phyloP scores from a whole-genome alignment of 139 green algal genomes.

The Astrephomene gubernaculifera region DNA sequence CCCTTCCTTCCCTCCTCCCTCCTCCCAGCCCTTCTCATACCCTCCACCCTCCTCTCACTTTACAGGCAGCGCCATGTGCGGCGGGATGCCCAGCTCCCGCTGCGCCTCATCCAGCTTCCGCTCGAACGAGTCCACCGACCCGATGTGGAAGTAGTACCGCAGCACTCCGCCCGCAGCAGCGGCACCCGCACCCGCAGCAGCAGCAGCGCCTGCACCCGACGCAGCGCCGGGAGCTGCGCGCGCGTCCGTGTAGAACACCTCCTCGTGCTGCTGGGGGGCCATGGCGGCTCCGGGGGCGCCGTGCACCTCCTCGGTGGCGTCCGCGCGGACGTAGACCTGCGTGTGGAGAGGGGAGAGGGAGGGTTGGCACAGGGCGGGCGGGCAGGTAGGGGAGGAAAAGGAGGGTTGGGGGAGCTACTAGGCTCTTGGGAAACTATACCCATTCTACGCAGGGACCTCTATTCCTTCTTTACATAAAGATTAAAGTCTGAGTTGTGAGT shows the following conservation, averaged over 20 bases:
- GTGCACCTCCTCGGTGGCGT: not conserved
- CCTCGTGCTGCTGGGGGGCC: conserved; percentile 34
- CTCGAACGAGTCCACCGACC: conserved; percentile 95
- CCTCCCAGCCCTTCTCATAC: not conserved
- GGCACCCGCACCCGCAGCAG: not conserved
- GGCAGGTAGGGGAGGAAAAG: too few relatives aligned
- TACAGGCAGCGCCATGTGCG: conserved; percentile 60
- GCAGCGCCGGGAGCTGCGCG: not conserved
- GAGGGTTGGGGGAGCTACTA: too few relatives aligned
- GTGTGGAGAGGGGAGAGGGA: not conserved
- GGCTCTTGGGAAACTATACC: too few relatives aligned
- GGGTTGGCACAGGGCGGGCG: too few relatives aligned
- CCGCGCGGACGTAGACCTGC: conserved; percentile 12
- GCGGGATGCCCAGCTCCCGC: conserved; percentile 62
- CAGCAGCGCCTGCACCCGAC: not conserved
- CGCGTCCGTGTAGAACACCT: conserved; percentile 14
- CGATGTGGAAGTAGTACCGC: conserved; percentile 97
- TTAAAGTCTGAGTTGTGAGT: too few relatives aligned
- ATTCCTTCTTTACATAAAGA: too few relatives aligned
- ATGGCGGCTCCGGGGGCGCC: conserved; percentile 51
- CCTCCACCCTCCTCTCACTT: conserved; percentile 54
- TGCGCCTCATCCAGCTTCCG: conserved; percentile 96
- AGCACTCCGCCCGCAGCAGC: not conserved
- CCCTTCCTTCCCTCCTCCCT: not conserved
- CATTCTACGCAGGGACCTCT: too few relatives aligned